phyloP scores from a whole-genome alignment of 225 moss, liverwort and hornwort genomes.

The Pseudisothecium myosuroides region DNA sequence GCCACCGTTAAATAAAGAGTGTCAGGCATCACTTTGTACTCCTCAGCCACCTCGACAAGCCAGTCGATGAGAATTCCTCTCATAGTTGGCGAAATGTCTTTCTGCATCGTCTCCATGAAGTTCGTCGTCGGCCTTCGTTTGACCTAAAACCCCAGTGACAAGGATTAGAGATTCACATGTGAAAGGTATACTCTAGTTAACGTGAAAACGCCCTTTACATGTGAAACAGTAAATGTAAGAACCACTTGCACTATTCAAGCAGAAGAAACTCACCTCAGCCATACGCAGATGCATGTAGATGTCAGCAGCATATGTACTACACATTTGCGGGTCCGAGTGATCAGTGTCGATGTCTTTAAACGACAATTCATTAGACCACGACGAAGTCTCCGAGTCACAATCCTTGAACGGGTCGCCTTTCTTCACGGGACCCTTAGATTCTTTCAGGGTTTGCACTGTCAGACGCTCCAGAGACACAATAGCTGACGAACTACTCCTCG shows the following conservation, averaged over 20 bases:
- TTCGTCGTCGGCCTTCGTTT: conserved; percentile 60
- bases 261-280: conserved; percentile 1
- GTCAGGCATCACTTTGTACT: conserved; percentile 71
- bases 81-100: conserved; percentile 70
- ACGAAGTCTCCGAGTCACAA: neutral
- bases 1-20: conserved; percentile 66
- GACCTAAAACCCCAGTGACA: neutral
- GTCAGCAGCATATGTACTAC: conserved; percentile 71
- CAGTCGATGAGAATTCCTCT: conserved; percentile 80
- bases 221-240: neutral
- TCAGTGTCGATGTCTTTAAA: conserved; percentile 68
- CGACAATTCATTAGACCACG: conserved; percentile 7
- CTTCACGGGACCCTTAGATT: conserved; percentile 23
- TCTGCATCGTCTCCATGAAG: conserved; percentile 75
- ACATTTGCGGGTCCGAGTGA: conserved; percentile 77
- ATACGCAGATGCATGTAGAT: conserved; percentile 78
- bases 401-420: neutral
- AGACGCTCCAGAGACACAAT: conserved; percentile 54
- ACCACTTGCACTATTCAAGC: neutral
- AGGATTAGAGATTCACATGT: neutral
- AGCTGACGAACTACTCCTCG: conserved; percentile 33
- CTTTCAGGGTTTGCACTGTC: conserved; percentile 35
- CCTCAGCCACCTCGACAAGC: conserved; percentile 87
- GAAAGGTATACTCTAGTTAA: rapidly evolving
- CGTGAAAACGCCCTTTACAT: too few species aligned